A percentile compares a stretch with the other conserved stretches of the same genome.
Conservation (phyloP, 768 basidiomycete species). For the Leccinellum rugosiceps region DNA sequence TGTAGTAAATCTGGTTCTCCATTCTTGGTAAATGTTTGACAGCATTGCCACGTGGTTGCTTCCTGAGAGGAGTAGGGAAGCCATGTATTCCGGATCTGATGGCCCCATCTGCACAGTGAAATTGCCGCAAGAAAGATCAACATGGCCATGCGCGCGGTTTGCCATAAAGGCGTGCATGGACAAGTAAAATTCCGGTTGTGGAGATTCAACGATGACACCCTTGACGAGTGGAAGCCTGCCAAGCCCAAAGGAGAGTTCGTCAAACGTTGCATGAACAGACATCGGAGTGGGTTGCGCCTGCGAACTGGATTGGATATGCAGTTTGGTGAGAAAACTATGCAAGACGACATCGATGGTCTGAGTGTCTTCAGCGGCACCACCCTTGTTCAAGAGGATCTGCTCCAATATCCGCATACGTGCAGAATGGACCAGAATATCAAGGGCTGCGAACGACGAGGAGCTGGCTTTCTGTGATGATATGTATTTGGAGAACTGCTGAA, state of each 20-base stretch:
- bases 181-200: conserved; percentile 21
- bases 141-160: conserved; percentile 1
- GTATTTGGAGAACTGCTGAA: conserved; percentile 35
- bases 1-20: conserved; percentile 28
- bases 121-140: conserved; percentile 21
- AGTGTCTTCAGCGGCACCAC: not conserved
- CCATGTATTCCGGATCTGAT: conserved; percentile 29
- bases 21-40: conserved; percentile 24
- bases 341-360: conserved; percentile 18
- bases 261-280: conserved; percentile 8
- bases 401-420: conserved; percentile 45
- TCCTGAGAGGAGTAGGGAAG: conserved; percentile 10
- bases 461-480: conserved; percentile 20
- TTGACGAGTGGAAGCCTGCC: conserved; percentile 2
- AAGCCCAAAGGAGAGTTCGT: conserved; percentile 17
- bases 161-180: conserved; percentile 19
- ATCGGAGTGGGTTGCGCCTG: not conserved
- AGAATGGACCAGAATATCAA: conserved; percentile 44
- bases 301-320: conserved; percentile 13
- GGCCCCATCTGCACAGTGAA: conserved; percentile 28
- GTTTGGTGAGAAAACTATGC: conserved; percentile 12
- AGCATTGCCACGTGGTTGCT: conserved; percentile 14
- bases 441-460: conserved; percentile 19
- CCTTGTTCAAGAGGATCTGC: conserved; percentile 32
- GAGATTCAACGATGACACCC: not conserved